Percentiles rank a stretch among this genome's conserved stretches.
Conservation (phyloP, 2,329 filamentous ascomycete genomes). For the Coniochaeta ligniaria region DNA sequence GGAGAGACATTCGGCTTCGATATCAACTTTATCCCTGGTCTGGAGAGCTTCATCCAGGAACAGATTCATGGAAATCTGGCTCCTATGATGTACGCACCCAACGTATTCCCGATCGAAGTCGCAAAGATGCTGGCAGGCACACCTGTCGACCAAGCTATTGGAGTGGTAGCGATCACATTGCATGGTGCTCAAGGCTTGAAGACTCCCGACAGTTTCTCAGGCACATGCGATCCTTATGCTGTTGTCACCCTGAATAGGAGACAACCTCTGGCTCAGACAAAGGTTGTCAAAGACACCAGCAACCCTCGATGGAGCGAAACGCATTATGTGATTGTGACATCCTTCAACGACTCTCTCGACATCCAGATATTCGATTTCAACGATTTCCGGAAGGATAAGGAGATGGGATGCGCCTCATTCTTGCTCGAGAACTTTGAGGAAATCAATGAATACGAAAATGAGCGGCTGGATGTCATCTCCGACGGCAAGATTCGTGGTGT, state of each 20-base stretch:
- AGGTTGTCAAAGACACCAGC: constrained; percentile 74
- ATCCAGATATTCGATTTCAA: constrained; percentile 89
- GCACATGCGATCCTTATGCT: constrained; percentile 85
- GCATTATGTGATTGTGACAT: constrained; percentile 89
- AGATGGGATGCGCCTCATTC: constrained; percentile 83
- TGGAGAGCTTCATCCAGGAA: constrained; percentile 90
- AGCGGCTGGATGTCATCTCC: constrained; percentile 74
- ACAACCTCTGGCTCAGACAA: constrained; percentile 76
- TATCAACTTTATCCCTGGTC: constrained; percentile 96
- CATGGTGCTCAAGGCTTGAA: constrained; percentile 89
- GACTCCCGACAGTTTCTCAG: constrained; percentile 90
- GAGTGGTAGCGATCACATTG: constrained; percentile 84
- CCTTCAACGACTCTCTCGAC: constrained; percentile 80
- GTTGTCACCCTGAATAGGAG: constrained; percentile 79
- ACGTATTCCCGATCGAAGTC: constrained; percentile 97
- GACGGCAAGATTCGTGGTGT: constrained; percentile 80
- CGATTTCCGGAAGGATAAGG: constrained; percentile 92
- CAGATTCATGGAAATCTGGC: constrained; percentile 90
- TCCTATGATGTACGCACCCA: constrained; percentile 97
- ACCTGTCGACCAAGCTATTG: constrained; percentile 90
- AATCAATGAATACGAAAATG: constrained; percentile 70
- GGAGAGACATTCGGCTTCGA: constrained; percentile 95
- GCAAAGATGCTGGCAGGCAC: constrained; percentile 96
- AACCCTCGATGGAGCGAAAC: constrained; percentile 97
- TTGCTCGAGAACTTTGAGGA: constrained; percentile 75